Conservation (phyloP, 225 moss, liverwort and hornwort species). For the Antitrichia curtipendula region DNA sequence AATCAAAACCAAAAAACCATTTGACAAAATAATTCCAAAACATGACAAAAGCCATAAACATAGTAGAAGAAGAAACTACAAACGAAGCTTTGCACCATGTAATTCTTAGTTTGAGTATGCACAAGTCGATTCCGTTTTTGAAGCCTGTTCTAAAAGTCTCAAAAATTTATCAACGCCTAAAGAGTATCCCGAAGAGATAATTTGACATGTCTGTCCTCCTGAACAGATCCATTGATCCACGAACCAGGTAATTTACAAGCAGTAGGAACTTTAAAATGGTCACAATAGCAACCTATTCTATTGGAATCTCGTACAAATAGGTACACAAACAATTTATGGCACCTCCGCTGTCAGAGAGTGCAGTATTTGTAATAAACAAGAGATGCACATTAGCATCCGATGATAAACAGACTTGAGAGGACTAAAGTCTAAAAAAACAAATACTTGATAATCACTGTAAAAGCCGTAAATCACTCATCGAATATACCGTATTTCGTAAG, state of each 20-base stretch:
- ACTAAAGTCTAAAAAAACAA: background rate
- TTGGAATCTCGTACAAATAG: background rate
- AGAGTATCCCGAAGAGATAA: background rate
- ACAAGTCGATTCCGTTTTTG: background rate
- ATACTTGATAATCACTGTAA: background rate
- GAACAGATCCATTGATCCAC: background rate
- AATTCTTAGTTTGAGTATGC: background rate
- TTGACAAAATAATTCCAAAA: background rate
- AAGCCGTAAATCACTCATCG: background rate
- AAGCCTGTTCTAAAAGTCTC: background rate
- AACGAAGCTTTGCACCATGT: background rate
- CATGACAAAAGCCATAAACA: background rate
- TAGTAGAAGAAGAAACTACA: background rate
- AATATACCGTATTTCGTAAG: slow-evolving; percentile 37
- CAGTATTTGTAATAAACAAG: slow-evolving; percentile 4
- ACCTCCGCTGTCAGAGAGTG: background rate
- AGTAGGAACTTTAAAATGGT: background rate
- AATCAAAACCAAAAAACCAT: background rate
- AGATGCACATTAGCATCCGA: background rate
- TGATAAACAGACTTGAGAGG: background rate
- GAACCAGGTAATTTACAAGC: background rate
- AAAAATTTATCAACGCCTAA: background rate
- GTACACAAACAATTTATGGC: background rate
- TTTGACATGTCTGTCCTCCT: background rate
- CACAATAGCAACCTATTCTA: slow-evolving; percentile 1